Percentiles rank a stretch among this genome's conserved stretches.
These are phyloP conservation scores for Fusarium falciforme DNA, from an alignment of 2,329 filamentous ascomycete species.

Conservation along the genomic window DNA sequence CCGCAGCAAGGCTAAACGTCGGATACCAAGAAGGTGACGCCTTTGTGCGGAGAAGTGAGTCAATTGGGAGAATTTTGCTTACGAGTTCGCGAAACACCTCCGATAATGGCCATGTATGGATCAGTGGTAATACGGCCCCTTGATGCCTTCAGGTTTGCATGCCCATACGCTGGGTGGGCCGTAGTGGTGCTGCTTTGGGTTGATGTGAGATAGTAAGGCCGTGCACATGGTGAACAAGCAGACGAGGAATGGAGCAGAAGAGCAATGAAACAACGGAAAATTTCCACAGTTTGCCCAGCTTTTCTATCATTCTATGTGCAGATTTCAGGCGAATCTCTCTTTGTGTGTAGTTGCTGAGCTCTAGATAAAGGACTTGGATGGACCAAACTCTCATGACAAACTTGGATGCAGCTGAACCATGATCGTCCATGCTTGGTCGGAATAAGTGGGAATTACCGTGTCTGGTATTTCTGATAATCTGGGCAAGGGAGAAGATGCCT, in stretches of 20 bases:
- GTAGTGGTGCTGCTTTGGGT: not conserved
- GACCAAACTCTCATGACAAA: not conserved
- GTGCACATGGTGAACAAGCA: not conserved
- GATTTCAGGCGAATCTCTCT: no score
- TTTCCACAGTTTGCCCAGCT: not conserved
- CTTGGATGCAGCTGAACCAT: not conserved
- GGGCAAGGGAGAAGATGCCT: not conserved
- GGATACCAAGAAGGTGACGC: constrained; percentile 25
- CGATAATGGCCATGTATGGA: not conserved
- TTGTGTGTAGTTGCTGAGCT: not conserved
- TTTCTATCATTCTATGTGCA: not conserved
- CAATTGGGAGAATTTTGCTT: not conserved
- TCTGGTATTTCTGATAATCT: not conserved
- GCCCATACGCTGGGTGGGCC: not conserved
- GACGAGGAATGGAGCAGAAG: not conserved
- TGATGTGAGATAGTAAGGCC: not conserved
- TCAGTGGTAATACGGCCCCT: not conserved
- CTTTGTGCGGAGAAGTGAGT: constrained; percentile 18
- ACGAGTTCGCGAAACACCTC: not conserved
- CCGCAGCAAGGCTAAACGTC: constrained; percentile 35
- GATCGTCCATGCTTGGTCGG: accelerated
- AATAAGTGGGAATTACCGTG: not conserved
- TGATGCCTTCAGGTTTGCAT: not conserved
- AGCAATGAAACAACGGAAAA: not conserved
- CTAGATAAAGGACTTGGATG: not conserved